phyloP scores from a whole-genome alignment of 306 rosid genomes.

The Lathyrus aphaca region DNA sequence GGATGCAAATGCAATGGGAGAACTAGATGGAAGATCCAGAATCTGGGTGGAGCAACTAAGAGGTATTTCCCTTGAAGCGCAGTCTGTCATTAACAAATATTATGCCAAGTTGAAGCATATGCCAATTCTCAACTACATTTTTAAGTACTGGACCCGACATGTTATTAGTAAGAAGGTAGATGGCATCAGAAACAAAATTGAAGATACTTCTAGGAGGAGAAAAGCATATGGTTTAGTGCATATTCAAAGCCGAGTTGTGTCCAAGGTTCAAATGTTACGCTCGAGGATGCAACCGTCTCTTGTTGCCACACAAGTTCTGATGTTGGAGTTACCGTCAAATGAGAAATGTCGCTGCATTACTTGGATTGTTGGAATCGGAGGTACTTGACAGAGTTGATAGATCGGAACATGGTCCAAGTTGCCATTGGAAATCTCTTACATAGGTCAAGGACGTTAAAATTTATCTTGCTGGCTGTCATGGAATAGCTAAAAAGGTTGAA shows the following conservation, averaged over 20 bases:
- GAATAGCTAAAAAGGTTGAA: too few species aligned
- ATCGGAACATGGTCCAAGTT: too few species aligned
- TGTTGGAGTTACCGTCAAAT: conserved; percentile 1
- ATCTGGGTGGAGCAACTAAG: conserved; percentile 21
- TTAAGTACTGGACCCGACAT: neutral
- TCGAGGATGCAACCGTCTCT: neutral
- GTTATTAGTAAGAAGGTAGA: neutral
- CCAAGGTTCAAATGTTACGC: neutral
- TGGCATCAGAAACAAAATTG: neutral
- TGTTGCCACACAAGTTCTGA: neutral
- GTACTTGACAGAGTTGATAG: too few species aligned
- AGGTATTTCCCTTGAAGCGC: neutral
- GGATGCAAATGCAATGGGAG: conserved; percentile 3
- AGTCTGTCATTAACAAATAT: neutral
- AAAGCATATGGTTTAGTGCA: neutral
- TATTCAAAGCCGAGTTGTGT: neutral
- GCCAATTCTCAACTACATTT: neutral
- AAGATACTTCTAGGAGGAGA: conserved; percentile 1
- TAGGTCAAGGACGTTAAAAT: too few species aligned
- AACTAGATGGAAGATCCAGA: conserved; percentile 11
- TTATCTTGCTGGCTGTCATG: too few species aligned
- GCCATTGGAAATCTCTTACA: too few species aligned
- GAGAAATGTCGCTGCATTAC: neutral
- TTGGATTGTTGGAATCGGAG: conserved; percentile 11
- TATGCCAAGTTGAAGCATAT: neutral